phyloP scores from a whole-genome alignment of 257 asterid genomes.

The Solanum dulcamara region DNA sequence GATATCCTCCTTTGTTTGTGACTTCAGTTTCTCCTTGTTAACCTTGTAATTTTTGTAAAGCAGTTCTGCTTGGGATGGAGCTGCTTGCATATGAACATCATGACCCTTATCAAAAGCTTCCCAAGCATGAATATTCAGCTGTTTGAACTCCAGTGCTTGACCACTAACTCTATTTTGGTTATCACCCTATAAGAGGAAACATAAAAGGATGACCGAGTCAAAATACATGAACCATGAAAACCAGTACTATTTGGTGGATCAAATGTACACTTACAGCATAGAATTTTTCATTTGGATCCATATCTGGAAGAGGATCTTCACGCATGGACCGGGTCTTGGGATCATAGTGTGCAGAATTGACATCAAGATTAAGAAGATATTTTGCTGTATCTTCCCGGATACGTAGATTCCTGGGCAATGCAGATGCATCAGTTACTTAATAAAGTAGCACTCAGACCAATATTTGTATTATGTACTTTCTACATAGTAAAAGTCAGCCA shows the following conservation, averaged over 20 bases:
- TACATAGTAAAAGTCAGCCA: not conserved
- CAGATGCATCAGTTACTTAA: not conserved
- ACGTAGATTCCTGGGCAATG: constrained; percentile 64
- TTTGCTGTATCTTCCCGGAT: constrained; percentile 96
- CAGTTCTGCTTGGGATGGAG: constrained; percentile 97
- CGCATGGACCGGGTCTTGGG: constrained; percentile 98
- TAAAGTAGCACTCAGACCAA: not conserved
- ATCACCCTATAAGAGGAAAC: constrained; percentile 50
- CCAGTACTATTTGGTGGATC: not conserved
- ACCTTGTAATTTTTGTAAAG: constrained; percentile 68
- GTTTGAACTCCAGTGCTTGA: constrained; percentile 96
- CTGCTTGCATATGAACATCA: constrained; percentile 97
- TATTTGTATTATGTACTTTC: not conserved
- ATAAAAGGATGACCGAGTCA: not conserved
- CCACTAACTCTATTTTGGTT: constrained; percentile 82
- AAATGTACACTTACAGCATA: constrained; percentile 44
- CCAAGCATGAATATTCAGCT: constrained; percentile 92
- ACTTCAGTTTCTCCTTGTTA: constrained; percentile 71
- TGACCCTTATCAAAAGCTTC: constrained; percentile 97
- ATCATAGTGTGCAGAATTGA: constrained; percentile 88
- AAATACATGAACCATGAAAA: not conserved
- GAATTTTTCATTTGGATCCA: constrained; percentile 93
- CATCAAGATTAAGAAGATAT: constrained; percentile 92
- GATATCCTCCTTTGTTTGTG: constrained; percentile 68
- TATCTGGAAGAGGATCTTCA: constrained; percentile 97